Evolutionary conservation across 495 filamentous ascomycete genomes (phyloP), one percentile per base, ranked within the genome.

Genomic region (Baudoinia panamericana): DNA sequence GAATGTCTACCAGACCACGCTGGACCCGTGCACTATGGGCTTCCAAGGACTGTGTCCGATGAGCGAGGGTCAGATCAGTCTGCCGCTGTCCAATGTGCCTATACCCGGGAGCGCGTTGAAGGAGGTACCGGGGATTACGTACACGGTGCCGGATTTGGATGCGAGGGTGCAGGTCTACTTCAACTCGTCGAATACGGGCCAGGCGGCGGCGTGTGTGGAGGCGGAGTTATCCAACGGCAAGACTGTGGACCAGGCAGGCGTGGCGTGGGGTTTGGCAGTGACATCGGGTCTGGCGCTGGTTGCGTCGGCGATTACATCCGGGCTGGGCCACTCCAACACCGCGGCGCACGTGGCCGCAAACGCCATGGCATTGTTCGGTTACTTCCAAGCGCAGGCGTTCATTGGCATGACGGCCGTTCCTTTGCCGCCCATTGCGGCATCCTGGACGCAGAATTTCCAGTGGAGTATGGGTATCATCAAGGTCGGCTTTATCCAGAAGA

Each of bases 381-480:
- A 87, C 63, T 94, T 96, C 71, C 90, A 97, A 58, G 78, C 82
- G 10, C 90, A 95, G 58, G 87, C 90, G n/a, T 86, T 97, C 60
- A 68, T 94, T 48, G 90, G 87, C 31, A 80, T 95, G 68, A 81
- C 75, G 24, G 70, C 80, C 10, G 77, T 95, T n/a, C 69, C 70
- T 18, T 73, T 94, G 36, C 90, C 90, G 2, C 90, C 90, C 0
- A 81, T 93, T 34, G 90, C 93, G 30, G 72, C 80, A 54, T 70
- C 88, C 0, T 97, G 90, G 90, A 94, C 88, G 0, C 88, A 96
- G 66, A 90, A 96, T 56, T 95, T 96, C 67, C 79, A 88, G 59
- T 97, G 90, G 90, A 88, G 77, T 57, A 92, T 97, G 84, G 90
- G 90, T 52, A 87, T 97, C 54, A 93, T 97, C 54, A 72, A 72